Evolutionary conservation across 1,284 basidiomycete species (phyloP).

Genomic region (Laetiporus sulphureus): DNA sequence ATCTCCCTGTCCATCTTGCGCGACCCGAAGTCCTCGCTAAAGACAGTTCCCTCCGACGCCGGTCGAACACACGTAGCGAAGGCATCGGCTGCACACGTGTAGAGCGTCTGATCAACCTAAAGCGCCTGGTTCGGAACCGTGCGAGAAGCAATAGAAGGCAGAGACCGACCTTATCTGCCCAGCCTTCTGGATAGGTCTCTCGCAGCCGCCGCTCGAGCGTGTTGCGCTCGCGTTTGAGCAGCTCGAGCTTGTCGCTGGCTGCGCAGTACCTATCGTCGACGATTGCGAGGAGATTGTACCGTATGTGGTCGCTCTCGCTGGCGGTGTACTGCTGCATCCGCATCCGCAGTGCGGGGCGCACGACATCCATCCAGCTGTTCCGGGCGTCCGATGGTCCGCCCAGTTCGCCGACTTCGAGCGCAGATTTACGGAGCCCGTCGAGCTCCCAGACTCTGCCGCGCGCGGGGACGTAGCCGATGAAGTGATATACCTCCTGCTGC

Average conservation of each 20-base stretch:
- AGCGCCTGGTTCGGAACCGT: not conserved
- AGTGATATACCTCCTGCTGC: conserved; percentile 48
- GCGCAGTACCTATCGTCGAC: conserved; percentile 44
- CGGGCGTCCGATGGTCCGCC: conserved; percentile 13
- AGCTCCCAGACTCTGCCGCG: conserved; percentile 61
- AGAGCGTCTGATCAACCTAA: conserved; percentile 34
- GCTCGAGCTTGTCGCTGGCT: conserved; percentile 45
- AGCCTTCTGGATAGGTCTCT: conserved; percentile 26
- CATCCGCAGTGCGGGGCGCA: conserved; percentile 48
- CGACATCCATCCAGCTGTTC: conserved; percentile 50
- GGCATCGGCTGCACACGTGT: conserved; percentile 24
- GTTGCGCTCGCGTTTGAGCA: conserved; percentile 40
- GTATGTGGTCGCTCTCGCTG: conserved; percentile 38
- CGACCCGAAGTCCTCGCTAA: conserved; percentile 38
- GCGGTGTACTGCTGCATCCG: conserved; percentile 51
- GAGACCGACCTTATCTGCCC: conserved; percentile 32
- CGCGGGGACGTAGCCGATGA: conserved; percentile 57
- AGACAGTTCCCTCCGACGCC: conserved; percentile 23
- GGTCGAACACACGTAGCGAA: conserved; percentile 28
- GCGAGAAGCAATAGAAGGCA: not conserved
- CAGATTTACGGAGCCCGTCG: conserved; percentile 29
- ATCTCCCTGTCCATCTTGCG: conserved; percentile 36
- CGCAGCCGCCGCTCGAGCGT: conserved; percentile 39
- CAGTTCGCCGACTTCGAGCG: conserved; percentile 54
- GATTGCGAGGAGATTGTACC: conserved; percentile 54